Conservation (phyloP, 2,329 filamentous ascomycete species). For the Onygenales sp. region DNA sequence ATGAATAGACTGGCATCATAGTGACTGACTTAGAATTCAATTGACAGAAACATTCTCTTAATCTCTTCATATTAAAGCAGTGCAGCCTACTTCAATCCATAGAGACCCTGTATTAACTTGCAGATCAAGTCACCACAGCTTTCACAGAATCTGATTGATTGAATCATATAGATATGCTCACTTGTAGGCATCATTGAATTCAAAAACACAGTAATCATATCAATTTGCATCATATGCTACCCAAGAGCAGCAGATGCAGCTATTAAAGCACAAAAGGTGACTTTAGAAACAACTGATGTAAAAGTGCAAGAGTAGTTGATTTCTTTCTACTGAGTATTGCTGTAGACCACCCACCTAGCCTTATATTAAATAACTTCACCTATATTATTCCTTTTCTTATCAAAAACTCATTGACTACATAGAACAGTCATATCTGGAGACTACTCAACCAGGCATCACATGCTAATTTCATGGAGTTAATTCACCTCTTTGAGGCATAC, state of each 20-base stretch:
- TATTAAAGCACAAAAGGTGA: neutral
- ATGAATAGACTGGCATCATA: too few relatives aligned
- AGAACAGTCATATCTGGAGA: neutral
- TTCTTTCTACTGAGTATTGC: neutral
- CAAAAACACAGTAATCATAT: neutral
- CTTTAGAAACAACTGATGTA: neutral
- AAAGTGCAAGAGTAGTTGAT: neutral
- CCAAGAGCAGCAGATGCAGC: neutral
- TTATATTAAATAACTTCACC: neutral
- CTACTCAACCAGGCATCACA: neutral
- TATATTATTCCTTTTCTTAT: neutral
- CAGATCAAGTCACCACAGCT: neutral
- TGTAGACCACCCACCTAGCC: neutral
- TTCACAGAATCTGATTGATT: neutral
- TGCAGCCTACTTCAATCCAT: neutral
- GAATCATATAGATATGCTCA: neutral
- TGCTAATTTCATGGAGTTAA: neutral
- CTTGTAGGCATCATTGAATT: neutral
- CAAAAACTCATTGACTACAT: neutral
- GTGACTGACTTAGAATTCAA: too few relatives aligned
- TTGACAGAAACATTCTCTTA: too few relatives aligned
- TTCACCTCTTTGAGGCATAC: neutral
- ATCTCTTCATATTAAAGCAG: neutral
- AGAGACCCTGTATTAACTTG: neutral
- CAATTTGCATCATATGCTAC: neutral